Evolutionary conservation across 495 filamentous ascomycete species (phyloP).

Genomic region (Friedmanniomyces endolithicus): DNA sequence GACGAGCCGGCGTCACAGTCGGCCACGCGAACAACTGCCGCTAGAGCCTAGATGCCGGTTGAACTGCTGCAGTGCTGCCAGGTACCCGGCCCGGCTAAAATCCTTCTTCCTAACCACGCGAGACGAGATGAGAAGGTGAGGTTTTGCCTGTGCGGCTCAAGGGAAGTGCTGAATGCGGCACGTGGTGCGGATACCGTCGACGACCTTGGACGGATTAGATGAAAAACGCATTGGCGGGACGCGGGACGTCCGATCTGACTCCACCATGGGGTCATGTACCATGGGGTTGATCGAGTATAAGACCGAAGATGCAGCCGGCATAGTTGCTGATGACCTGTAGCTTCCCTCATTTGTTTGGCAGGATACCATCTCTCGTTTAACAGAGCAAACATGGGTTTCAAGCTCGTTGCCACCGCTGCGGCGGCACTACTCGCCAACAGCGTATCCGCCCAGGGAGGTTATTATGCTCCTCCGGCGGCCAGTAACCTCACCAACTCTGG

Average conservation of each 20-base stretch:
- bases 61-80: neutral
- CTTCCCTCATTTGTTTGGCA: neutral
- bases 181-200: neutral
- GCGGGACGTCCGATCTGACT: neutral
- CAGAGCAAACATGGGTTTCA: neutral
- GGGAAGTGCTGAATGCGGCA: neutral
- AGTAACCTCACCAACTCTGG: constrained; percentile 25
- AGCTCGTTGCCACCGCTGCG: neutral
- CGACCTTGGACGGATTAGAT: neutral
- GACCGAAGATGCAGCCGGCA: neutral
- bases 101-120: neutral
- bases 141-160: constrained; percentile 2
- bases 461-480: neutral
- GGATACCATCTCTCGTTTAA: neutral
- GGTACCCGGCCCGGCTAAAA: neutral
- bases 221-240: neutral
- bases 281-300: neutral
- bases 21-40: too few species aligned
- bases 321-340: neutral
- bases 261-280: neutral
- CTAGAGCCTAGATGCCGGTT: neutral
- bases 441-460: neutral
- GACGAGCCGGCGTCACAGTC: too few species aligned
- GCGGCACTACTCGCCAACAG: constrained; percentile 1
- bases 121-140: neutral